Evolutionary conservation across 345 rosid genomes (phyloP).

Genomic region (Acer campestre): DNA sequence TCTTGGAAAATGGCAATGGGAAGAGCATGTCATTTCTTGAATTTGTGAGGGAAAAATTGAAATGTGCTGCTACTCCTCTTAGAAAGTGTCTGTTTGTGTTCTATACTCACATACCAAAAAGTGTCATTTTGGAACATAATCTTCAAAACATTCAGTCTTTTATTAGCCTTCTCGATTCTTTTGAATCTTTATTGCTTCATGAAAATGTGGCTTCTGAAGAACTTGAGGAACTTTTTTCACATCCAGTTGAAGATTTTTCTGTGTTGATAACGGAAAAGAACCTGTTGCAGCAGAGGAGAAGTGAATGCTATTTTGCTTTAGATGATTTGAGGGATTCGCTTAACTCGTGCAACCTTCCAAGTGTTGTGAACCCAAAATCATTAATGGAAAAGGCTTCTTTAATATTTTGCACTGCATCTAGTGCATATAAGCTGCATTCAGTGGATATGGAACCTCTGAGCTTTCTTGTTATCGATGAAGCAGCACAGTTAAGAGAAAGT

Average conservation of each 20-base stretch:
- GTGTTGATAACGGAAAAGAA: not conserved
- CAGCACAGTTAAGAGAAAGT: constrained; percentile 58
- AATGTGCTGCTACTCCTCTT: not conserved
- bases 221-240: constrained; percentile 29
- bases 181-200: constrained; percentile 16
- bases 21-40: constrained; percentile 29
- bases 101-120: constrained; percentile 30
- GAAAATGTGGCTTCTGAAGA: constrained; percentile 25
- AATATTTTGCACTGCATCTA: constrained; percentile 46
- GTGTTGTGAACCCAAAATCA: not conserved
- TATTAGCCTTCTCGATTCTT: constrained; percentile 24
- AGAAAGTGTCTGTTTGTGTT: constrained; percentile 24
- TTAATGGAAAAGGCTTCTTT: constrained; percentile 27
- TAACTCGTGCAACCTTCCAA: constrained; percentile 27
- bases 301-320: constrained; percentile 31
- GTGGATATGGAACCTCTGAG: constrained; percentile 25
- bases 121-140: constrained; percentile 18
- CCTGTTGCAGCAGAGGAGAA: constrained; percentile 10
- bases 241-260: not conserved
- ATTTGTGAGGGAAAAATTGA: constrained; percentile 29
- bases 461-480: constrained; percentile 59
- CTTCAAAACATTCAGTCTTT: constrained; percentile 10
- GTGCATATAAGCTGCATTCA: constrained; percentile 34
- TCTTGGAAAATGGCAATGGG: constrained; percentile 20
- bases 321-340: constrained; percentile 17